A percentile compares a stretch with the other conserved stretches of the same genome.
These are phyloP conservation scores for Erythrophleum fordii DNA, from an alignment of 306 rosid genomes.

Conservation along the genomic window DNA sequence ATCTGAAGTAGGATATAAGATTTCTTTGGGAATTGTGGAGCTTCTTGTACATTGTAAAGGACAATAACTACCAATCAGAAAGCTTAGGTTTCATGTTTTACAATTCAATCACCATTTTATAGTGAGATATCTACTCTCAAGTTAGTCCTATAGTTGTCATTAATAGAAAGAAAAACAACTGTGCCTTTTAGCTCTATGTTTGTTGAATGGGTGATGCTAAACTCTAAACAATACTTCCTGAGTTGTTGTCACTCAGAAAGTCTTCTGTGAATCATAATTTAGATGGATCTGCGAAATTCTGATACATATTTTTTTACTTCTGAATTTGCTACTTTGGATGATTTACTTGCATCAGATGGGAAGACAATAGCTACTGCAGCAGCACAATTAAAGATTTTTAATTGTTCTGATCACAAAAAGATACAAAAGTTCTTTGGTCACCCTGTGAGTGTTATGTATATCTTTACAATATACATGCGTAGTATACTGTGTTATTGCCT, in stretches of 20 bases:
- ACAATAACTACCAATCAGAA: background rate
- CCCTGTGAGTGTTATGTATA: conserved; percentile 78
- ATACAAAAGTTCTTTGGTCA: conserved; percentile 90
- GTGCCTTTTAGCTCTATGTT: conserved; percentile 12
- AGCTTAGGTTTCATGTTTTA: conserved; percentile 5
- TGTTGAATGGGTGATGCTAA: conserved; percentile 18
- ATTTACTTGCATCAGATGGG: conserved; percentile 67
- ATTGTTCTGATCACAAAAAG: conserved; percentile 68
- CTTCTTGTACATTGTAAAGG: conserved; percentile 20
- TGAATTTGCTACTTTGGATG: conserved; percentile 40
- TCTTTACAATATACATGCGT: background rate
- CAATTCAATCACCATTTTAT: conserved; percentile 28
- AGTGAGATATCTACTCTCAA: background rate
- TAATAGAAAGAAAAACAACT: conserved; percentile 19
- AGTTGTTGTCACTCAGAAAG: conserved; percentile 27
- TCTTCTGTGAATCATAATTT: conserved; percentile 33
- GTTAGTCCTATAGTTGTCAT: conserved; percentile 4
- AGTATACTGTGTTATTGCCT: background rate
- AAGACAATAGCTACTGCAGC: conserved; percentile 87
- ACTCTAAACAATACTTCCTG: background rate
- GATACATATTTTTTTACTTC: conserved; percentile 24
- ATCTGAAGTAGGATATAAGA: conserved; percentile 14
- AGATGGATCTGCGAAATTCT: conserved; percentile 28
- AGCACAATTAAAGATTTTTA: conserved; percentile 77
- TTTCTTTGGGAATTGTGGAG: conserved; percentile 7